Base-by-base conservation (phyloP, 2,329 filamentous ascomycete genomes). In the Huntiella savannae region DNA sequence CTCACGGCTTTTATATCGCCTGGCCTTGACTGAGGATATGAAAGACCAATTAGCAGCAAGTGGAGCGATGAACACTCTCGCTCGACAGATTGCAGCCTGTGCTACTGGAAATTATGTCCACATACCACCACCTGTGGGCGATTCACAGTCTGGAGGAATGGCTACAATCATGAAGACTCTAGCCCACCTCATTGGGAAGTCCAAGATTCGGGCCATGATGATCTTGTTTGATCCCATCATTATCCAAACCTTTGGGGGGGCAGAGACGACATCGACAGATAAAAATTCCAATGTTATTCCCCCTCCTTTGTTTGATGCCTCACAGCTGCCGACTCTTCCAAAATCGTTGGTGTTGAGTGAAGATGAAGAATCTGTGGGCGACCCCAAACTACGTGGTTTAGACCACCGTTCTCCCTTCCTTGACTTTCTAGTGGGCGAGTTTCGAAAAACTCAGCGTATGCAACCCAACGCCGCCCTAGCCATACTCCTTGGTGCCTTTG, bases 161-260 rank as follows among this genome's bases (percentile, higher is more conserved):
- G 22, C 6, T 40, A 16, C 15, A 16, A 72, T 94, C 13, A 63
- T 96, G 5, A 79, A 85, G 51, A 83, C 87, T 0, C 73, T 93
- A 43, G 71, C 77, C 15, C 71, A 77, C 40, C 80, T 95, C 41
- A 73, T 94, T 43, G 73, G 77, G 50, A 75, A 83, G 54, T 95
- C 88, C 1, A 79, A 78, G 53, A 82, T 79, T 59, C 75, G 85
- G 46, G 78, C 83, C 7, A 79, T 79, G 52, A 73, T 83, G 54
- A 70, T 83, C 42, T 62, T 80, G 38, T 78, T 73, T 49, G 79
- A 80, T 1, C 79, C 79, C 1, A 70, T 75, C 0, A 74, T 86
- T 36, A 62, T 82, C 47, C 73, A 78, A 15, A 71, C 82, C 8
- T 82, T 85, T 50, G 22, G 22, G 22, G 22, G 22, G 2, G 2